These are phyloP conservation scores for Ceratocystis albifundus DNA, from an alignment of 2,329 filamentous ascomycete species.

Conservation along the genomic window DNA sequence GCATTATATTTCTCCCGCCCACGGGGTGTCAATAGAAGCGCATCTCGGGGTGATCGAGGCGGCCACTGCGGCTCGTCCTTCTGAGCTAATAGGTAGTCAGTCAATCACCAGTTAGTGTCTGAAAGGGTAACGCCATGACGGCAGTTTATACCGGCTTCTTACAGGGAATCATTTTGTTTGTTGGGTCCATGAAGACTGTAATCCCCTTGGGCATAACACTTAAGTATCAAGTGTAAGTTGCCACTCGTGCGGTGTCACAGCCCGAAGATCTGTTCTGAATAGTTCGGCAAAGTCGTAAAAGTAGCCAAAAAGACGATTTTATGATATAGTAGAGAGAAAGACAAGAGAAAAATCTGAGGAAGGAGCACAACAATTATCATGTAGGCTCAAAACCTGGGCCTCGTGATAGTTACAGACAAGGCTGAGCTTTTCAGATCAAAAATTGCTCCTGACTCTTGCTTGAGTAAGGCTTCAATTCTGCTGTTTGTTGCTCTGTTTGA, in stretches of 20 bases:
- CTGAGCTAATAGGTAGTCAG: slow-evolving; percentile 25
- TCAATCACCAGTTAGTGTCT: background rate
- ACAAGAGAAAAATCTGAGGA: background rate
- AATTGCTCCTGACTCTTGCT: background rate
- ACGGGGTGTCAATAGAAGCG: slow-evolving; percentile 56
- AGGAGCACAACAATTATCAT: background rate
- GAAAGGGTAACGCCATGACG: background rate
- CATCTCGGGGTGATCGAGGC: slow-evolving; percentile 54
- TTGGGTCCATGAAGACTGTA: slow-evolving; percentile 20
- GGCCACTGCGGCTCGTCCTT: slow-evolving; percentile 48
- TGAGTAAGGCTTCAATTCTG: background rate
- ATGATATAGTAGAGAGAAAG: background rate
- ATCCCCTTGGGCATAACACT: slow-evolving; percentile 19
- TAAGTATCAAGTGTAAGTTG: background rate
- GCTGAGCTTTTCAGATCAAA: background rate
- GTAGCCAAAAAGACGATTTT: background rate
- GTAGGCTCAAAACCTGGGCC: no score
- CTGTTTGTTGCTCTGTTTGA: background rate
- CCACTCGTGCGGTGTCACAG: background rate
- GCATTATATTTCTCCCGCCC: slow-evolving; percentile 58
- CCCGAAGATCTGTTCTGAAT: background rate
- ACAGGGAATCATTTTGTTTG: slow-evolving; percentile 23
- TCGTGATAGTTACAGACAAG: background rate
- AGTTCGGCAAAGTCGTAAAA: background rate
- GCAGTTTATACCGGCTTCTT: slow-evolving; percentile 14